phyloP scores from a whole-genome alignment of 169 alveolate species.

The Neospora caninum region DNA sequence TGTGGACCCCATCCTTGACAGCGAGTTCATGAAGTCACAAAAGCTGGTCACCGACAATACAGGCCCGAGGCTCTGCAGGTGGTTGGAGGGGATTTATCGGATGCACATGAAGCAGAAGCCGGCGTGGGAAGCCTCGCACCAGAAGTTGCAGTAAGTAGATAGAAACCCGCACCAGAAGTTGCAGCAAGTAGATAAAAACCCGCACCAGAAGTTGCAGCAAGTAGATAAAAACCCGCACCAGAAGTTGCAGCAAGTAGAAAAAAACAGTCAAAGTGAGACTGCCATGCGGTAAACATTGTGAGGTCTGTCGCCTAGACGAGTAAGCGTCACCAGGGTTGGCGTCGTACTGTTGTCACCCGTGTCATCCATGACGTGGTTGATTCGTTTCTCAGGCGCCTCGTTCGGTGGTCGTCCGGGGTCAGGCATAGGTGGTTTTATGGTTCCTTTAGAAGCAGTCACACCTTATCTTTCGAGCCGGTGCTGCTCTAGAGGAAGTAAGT shows the following conservation, averaged over 20 bases:
- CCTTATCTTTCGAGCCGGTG: no score
- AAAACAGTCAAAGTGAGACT: no score
- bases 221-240: neutral
- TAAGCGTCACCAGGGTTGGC: no score
- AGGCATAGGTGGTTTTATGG: no score
- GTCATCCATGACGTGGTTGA: no score
- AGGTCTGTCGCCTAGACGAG: no score
- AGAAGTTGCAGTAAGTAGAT: neutral
- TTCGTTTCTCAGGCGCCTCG: no score
- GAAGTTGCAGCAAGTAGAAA: neutral
- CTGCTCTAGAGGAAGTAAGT: no score
- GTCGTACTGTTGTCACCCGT: no score
- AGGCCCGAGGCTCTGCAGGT: conserved; percentile 53
- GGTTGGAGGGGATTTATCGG: conserved; percentile 39
- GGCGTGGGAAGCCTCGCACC: conserved; percentile 37
- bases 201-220: neutral
- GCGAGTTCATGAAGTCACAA: conserved; percentile 1
- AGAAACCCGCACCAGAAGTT: neutral
- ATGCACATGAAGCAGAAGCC: conserved; percentile 12
- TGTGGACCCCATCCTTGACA: neutral
- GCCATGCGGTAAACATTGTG: no score
- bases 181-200: neutral
- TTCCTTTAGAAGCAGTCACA: no score
- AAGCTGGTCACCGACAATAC: conserved; percentile 21
- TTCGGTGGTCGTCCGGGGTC: no score